phyloP scores from a whole-genome alignment of 208 protist genomes.

The Acanthamoeba comandoni region DNA sequence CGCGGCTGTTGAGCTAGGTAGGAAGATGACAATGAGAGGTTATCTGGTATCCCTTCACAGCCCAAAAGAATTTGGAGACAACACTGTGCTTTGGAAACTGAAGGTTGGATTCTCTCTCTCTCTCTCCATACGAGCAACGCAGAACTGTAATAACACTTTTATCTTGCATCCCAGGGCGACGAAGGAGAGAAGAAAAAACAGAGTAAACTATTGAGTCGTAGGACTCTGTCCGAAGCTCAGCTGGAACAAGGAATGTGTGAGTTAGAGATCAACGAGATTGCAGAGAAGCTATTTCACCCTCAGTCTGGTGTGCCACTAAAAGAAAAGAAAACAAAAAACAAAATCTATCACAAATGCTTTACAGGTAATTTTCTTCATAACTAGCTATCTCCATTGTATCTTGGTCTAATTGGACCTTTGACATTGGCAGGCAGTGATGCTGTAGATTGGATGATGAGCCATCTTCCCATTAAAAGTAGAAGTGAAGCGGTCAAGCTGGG shows the following conservation, averaged over 20 bases:
- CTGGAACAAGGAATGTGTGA: conserved; percentile 7
- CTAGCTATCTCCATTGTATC: neutral
- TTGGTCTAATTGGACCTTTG: neutral
- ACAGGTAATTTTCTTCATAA: neutral
- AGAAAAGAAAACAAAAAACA: conserved; percentile 20
- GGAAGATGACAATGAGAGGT: conserved; percentile 22
- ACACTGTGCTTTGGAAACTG: conserved; percentile 47
- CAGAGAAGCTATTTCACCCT: conserved; percentile 14
- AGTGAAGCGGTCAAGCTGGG: conserved; percentile 31
- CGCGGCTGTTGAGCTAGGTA: conserved; percentile 1
- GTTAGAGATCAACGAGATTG: conserved; percentile 29
- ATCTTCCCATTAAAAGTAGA: conserved; percentile 49
- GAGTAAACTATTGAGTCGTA: conserved; percentile 8
- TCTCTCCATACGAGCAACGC: too few relatives aligned
- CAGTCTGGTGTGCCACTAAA: neutral
- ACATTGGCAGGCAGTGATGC: conserved; percentile 4
- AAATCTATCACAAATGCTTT: conserved; percentile 38
- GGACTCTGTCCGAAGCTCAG: conserved; percentile 10
- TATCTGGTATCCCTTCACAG: conserved; percentile 30
- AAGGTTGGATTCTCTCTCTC: neutral
- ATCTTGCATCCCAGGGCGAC: neutral
- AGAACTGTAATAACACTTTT: neutral
- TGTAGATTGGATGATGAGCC: conserved; percentile 52
- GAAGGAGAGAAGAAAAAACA: neutral
- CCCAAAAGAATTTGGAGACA: conserved; percentile 41